phyloP scores from a whole-genome alignment of 306 rosid species.

The Quercus robur region DNA sequence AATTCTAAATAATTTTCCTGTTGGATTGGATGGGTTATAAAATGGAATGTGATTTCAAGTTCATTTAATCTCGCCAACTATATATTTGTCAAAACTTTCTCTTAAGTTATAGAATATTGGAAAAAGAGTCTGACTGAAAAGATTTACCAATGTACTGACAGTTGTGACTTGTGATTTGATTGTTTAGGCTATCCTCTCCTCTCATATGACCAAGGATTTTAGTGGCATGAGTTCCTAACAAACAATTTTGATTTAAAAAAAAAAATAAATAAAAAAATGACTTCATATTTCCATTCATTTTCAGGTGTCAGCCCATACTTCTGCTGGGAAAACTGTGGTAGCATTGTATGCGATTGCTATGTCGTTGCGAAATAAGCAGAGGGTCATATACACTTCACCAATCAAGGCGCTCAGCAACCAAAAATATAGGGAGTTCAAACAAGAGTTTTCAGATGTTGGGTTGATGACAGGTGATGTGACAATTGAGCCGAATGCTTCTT shows the following conservation, averaged over 20 bases:
- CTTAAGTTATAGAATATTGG: not conserved
- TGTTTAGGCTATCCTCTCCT: not conserved
- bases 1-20: not conserved
- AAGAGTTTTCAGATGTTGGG: constrained; percentile 95
- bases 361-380: constrained; percentile 75
- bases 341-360: constrained; percentile 91
- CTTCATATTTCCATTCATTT: not conserved
- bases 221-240: not conserved
- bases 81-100: not conserved
- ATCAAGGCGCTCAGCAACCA: constrained; percentile 97
- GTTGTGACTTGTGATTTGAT: not conserved
- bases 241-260: not conserved
- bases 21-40: not conserved
- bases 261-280: too few species aligned
- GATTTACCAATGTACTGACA: not conserved
- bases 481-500: constrained; percentile 87
- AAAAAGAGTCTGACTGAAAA: not conserved
- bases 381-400: constrained; percentile 92
- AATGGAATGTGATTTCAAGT: not conserved
- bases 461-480: constrained; percentile 98
- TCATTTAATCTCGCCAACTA: not conserved
- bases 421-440: constrained; percentile 85
- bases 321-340: constrained; percentile 94
- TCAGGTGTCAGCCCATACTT: constrained; percentile 96
- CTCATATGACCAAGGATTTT: not conserved